These are phyloP conservation scores for Cyclotella cryptica DNA, from an alignment of 108 stramenopile species.

Conservation along the genomic window DNA sequence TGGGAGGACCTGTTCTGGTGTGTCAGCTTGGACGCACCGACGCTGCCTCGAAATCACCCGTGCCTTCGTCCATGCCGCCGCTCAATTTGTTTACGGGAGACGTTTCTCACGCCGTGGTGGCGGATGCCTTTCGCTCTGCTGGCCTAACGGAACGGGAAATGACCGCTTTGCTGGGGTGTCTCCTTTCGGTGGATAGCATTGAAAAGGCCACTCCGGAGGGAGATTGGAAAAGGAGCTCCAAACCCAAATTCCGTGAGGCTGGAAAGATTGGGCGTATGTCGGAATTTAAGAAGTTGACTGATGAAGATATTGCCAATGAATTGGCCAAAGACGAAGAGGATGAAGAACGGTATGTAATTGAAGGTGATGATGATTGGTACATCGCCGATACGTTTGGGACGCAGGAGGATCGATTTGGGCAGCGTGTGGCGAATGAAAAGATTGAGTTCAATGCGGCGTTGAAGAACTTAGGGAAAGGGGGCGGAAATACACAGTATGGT, in stretches of 20 bases:
- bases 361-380: constrained; percentile 86
- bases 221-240: constrained; percentile 74
- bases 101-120: constrained; percentile 48
- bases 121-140: constrained; percentile 59
- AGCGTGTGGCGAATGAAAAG: constrained; percentile 56
- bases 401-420: constrained; percentile 79
- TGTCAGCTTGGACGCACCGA: constrained; percentile 84
- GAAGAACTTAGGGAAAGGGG: constrained; percentile 58
- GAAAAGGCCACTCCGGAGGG: constrained; percentile 74
- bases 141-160: constrained; percentile 90
- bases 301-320: constrained; percentile 77
- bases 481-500: constrained; percentile 42
- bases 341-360: constrained; percentile 55
- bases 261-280: constrained; percentile 90
- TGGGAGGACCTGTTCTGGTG: constrained; percentile 81
- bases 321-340: constrained; percentile 68
- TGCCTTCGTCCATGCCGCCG: constrained; percentile 53
- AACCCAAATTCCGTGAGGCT: constrained; percentile 81
- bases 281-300: constrained; percentile 79
- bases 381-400: constrained; percentile 89
- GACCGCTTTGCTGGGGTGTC: constrained; percentile 79
- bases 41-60: constrained; percentile 36
- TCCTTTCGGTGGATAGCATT: constrained; percentile 74
- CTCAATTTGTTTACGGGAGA: constrained; percentile 74
- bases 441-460: constrained; percentile 69